Evolutionary conservation across 331 rosid genomes (phyloP), one percentile per base, ranked within the genome.

Genomic region (Stylosanthes scabra): DNA sequence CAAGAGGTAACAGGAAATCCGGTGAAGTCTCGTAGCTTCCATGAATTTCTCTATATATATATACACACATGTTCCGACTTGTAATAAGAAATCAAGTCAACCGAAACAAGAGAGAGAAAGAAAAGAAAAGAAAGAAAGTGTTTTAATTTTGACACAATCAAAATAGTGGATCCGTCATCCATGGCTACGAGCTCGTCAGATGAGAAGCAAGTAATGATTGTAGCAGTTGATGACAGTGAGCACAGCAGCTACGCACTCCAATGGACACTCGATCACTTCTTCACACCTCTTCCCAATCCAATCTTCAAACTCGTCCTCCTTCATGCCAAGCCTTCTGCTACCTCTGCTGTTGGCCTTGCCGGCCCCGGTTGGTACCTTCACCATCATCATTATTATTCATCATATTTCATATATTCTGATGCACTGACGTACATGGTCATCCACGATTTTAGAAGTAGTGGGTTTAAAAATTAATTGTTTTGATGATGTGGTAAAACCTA

Each of bases 161-260:
- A 34, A 3, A 3, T 34, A 3, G 6, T 6, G 39, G 39, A 34
- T 34, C 39, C 39, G 6, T 34, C 39, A 80, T 49, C 55, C 15
- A 49, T 78, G 85, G 83, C 83, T 60, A 59, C 68, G 5, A 11
- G 66, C 1, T 57, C 62, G 6, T 46, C 78, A 8, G 8, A 68
- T 13, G 90, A 84, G 75, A 86, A 86, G 80, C 75, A 70, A 72
- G 88, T 85, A 49, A 88, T 92, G 91, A 14, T 92, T 6, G 82
- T 92, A 2, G 97, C 77, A 9, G 66, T 83, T 5, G 93, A 92
- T 60, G 97, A 92, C n/a, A 89, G 96, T 56, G 90, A 86, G 31
- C 87, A 88, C 14, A 92, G 93, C 77, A 8, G 31, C 1, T 86
- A 89, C 72, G 96, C 96, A 2, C 77, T 92, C 15, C 71, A 70